phyloP scores from a whole-genome alignment of 495 filamentous ascomycete genomes.

The Aspergillus conjunctus region DNA sequence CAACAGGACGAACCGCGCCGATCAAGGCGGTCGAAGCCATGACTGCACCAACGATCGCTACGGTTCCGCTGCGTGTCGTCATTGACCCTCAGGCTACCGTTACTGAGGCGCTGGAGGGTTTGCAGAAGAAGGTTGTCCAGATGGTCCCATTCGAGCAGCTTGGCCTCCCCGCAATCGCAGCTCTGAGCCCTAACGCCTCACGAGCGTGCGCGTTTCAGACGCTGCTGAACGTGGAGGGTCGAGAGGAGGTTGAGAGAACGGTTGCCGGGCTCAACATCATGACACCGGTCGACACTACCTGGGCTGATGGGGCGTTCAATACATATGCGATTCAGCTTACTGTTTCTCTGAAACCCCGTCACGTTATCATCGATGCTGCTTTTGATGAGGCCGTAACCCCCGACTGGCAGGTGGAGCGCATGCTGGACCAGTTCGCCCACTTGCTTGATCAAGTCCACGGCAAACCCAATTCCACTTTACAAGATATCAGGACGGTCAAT shows the following conservation, averaged over 20 bases:
- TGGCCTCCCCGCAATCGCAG: conserved; percentile 54
- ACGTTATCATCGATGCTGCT: conserved; percentile 10
- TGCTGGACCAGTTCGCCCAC: conserved; percentile 24
- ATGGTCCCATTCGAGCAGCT: conserved; percentile 45
- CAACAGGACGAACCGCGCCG: conserved; percentile 32
- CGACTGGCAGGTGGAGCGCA: conserved; percentile 13
- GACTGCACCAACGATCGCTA: conserved; percentile 39
- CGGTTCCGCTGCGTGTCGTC: conserved; percentile 17
- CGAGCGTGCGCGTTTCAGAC: conserved; percentile 57
- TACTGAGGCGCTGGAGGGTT: conserved; percentile 32
- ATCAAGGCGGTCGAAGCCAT: conserved; percentile 33
- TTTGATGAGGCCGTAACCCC: conserved; percentile 20
- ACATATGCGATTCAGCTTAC: conserved; percentile 23
- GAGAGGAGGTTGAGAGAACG: background rate
- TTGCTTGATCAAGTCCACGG: conserved; percentile 21
- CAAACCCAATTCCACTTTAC: background rate
- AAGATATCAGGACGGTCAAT: conserved; percentile 16
- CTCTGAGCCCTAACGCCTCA: conserved; percentile 48
- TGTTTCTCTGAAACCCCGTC: background rate
- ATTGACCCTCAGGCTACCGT: background rate
- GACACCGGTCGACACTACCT: background rate
- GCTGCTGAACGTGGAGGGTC: conserved; percentile 10
- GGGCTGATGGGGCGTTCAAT: background rate
- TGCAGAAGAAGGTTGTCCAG: conserved; percentile 37
- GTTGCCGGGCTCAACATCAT: background rate